phyloP scores from a whole-genome alignment of 169 alveolate genomes.

The Eimeria sp. region DNA sequence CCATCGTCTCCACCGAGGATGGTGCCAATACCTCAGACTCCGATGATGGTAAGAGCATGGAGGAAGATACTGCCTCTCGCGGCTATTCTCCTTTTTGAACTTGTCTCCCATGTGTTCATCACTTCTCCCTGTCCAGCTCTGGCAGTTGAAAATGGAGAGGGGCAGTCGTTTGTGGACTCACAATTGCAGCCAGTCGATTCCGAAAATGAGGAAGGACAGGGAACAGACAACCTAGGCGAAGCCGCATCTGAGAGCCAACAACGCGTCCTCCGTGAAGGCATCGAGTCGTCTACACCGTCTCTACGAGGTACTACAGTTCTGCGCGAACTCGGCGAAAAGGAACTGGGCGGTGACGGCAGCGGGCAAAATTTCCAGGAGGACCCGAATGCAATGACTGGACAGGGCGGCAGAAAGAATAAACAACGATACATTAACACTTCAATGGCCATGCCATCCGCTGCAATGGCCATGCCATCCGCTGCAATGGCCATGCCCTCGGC shows the following conservation, averaged over 20 bases:
- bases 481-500: not conserved
- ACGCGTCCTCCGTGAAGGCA: not conserved
- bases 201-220: not conserved
- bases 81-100: not conserved
- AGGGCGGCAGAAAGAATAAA: slow-evolving; percentile 3
- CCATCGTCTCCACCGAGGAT: not conserved
- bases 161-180: not conserved
- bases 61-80: not conserved
- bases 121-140: not conserved
- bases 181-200: not conserved
- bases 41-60: not conserved
- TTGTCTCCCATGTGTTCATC: not conserved
- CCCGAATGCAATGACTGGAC: not conserved
- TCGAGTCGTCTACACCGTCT: not conserved
- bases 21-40: not conserved
- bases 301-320: not conserved
- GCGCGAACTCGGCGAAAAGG: not conserved
- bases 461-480: not conserved
- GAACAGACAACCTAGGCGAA: not conserved
- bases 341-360: not conserved
- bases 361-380: not conserved
- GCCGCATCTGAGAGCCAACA: not conserved
- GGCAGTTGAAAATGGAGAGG: not conserved
- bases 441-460: not conserved
- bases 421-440: not conserved